phyloP scores from a whole-genome alignment of 352 stramenopile genomes.

The Phytophthora pini region DNA sequence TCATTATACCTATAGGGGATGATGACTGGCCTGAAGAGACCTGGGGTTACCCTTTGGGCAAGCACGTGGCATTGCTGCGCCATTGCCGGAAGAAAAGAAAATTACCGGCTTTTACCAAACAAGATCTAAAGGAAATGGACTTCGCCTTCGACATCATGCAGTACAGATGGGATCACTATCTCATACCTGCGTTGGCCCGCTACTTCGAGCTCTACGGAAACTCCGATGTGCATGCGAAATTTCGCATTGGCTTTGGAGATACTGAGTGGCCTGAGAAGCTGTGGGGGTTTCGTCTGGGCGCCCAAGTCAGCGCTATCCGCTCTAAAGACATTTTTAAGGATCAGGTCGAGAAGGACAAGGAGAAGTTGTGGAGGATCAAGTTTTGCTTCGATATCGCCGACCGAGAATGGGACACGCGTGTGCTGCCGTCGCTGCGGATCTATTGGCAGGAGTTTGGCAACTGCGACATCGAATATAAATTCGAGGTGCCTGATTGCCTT shows the following conservation, averaged over 20 bases:
- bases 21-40: conserved; percentile 3
- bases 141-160: conserved; percentile 37
- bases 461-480: conserved; percentile 7
- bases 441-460: conserved; percentile 19
- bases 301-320: neutral
- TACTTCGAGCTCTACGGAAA: conserved; percentile 36
- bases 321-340: too few relatives aligned
- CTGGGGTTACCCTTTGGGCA: neutral
- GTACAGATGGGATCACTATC: conserved; percentile 28
- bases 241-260: neutral
- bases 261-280: neutral
- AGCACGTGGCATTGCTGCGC: neutral
- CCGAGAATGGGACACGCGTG: conserved; percentile 10
- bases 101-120: neutral
- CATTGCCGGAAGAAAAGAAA: conserved; percentile 2
- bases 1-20: conserved; percentile 3
- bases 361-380: neutral
- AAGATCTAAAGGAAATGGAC: conserved; percentile 28
- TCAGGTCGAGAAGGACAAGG: too few relatives aligned
- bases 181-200: conserved; percentile 38
- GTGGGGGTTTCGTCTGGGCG: neutral
- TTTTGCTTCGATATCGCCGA: conserved; percentile 22
- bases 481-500: conserved; percentile 11
- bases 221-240: neutral
- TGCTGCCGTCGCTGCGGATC: conserved; percentile 12